phyloP scores from a whole-genome alignment of 2,329 filamentous ascomycete genomes.

The Ascochyta koolunga region DNA sequence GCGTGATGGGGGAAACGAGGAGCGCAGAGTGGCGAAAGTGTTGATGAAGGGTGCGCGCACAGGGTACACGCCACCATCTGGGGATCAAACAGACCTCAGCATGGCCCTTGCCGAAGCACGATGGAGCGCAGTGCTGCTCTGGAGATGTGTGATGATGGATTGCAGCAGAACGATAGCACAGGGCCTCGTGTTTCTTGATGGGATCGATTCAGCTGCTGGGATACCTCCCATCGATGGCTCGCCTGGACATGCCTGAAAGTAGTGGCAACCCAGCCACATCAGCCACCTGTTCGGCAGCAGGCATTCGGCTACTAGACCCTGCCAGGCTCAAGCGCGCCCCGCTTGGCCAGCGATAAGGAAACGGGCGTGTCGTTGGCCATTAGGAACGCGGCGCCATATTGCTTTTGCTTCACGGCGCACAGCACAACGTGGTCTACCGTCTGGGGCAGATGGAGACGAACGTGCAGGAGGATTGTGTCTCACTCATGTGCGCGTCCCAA shows the following conservation, averaged over 20 bases:
- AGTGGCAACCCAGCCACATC: neutral
- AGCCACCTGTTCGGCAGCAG: neutral
- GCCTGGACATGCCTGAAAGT: conserved; percentile 1
- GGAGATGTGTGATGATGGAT: neutral
- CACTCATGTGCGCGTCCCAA: neutral
- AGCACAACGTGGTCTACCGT: too few relatives aligned
- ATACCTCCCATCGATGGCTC: neutral
- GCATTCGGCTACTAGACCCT: conserved; percentile 7
- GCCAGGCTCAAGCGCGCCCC: conserved; percentile 1
- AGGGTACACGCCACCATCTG: too few relatives aligned
- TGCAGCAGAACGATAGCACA: neutral
- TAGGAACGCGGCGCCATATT: too few relatives aligned
- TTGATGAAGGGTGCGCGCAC: neutral
- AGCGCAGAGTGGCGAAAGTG: neutral
- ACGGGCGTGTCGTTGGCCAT: conserved; percentile 5
- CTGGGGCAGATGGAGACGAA: neutral
- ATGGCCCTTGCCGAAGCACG: conserved; percentile 4
- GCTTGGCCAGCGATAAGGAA: conserved; percentile 39
- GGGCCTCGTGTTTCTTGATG: neutral
- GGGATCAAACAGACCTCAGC: neutral
- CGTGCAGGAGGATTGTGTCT: neutral
- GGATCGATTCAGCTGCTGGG: neutral
- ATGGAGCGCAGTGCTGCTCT: conserved; percentile 1
- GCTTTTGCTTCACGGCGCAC: too few relatives aligned
- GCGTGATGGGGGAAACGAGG: neutral